Evolutionary conservation across 2,329 filamentous ascomycete species (phyloP), one percentile per base, ranked within the genome.

Genomic region (Emergomyces orientalis): DNA sequence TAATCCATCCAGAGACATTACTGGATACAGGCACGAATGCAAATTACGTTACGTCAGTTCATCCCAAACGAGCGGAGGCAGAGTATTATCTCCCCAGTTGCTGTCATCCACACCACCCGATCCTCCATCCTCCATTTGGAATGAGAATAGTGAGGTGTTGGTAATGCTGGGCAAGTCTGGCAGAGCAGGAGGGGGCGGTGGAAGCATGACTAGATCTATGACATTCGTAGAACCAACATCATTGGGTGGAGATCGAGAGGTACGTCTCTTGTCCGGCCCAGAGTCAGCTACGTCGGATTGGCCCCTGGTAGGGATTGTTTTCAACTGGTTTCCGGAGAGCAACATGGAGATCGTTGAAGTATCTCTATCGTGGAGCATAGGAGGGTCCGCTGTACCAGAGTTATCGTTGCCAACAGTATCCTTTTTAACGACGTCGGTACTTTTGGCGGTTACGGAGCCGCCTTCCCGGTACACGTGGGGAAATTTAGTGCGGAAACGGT

Each of bases 401-500:
- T n/a, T 37, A 17, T 27, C 43, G 30, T 25, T 63, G 32, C 55
- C 14, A 19, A n/a, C 19, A 25, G 52, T 37, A 9, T 45, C 60
- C 6, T 51, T 55, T 25, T 64, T 34, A 9, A n/a, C 56, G 4
- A 37, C 61, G 22, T 68, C 66, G 27, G 71, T 61, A 6, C 66
- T 66, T 47, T 72, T 74, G 22, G 71, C 72, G 27, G 70, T 76
- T 27, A 76, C 73, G 22, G 75, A 74, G n/a, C 76, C 75, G 2
- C 75, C 76, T 37, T 77, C 72, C 14, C 77, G 78, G 68, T 86
- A 87, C 22, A 80, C 76, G 37, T 84, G 78, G 0, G 84, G 83
- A 66, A 81, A 87, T 39, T 80, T 79, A 8, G 82, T 85, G 19
- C 85, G 78, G 66, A 87, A 85, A 3, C 84, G 81, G 70, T 87